These are phyloP conservation scores for Xylariaceae sp. DNA, from an alignment of 2,329 filamentous ascomycete species.

Conservation along the genomic window DNA sequence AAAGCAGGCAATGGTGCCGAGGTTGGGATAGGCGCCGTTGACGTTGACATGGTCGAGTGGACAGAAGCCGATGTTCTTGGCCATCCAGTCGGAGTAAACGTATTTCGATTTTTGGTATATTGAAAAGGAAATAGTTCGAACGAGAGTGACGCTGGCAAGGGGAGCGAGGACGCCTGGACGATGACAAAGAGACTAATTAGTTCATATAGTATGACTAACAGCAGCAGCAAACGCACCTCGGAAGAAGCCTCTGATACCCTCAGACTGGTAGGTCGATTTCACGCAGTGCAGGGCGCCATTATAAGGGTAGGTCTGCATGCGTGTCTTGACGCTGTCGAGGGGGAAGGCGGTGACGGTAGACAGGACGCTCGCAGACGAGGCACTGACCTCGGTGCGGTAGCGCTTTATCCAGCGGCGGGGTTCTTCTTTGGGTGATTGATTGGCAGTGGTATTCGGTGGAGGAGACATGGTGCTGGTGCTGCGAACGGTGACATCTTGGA, in stretches of 20 bases:
- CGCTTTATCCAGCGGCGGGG: conserved; percentile 59
- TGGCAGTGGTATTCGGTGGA: background rate
- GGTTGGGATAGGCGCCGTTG: conserved; percentile 64
- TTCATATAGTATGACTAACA: background rate
- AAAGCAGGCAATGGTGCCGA: conserved; percentile 72
- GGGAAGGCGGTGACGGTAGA: conserved; percentile 80
- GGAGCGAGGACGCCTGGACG: conserved; percentile 68
- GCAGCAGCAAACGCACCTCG: conserved; percentile 52
- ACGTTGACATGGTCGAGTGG: conserved; percentile 70
- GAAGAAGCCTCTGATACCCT: conserved; percentile 75
- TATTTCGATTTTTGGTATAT: conserved; percentile 78
- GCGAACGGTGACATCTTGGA: conserved; percentile 45
- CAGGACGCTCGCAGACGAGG: conserved; percentile 71
- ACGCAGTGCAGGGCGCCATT: conserved; percentile 71
- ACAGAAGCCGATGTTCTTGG: conserved; percentile 62
- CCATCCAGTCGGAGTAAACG: conserved; percentile 66
- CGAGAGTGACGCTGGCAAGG: conserved; percentile 73
- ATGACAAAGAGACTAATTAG: conserved; percentile 5
- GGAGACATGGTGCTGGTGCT: conserved; percentile 24
- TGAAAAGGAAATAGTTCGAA: conserved; percentile 74
- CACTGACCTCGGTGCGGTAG: conserved; percentile 77
- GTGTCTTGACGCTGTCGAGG: conserved; percentile 83
- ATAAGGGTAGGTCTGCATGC: conserved; percentile 84
- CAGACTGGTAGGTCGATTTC: conserved; percentile 68
- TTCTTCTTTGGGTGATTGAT: conserved; percentile 31